Evolutionary conservation across 345 rosid species (phyloP).

Genomic region (thale cress (Arabidopsis thaliana)): TAIR10.1 NC_003076.8:18906001-18906500

Average conservation of each 20-base stretch:
- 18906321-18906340: slow-evolving; percentile 58
- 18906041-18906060: slow-evolving; percentile 68
- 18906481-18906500: slow-evolving; percentile 62
- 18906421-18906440: slow-evolving; percentile 43
- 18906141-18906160: slow-evolving; percentile 93
- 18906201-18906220: slow-evolving; percentile 46
- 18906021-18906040: slow-evolving; percentile 96
- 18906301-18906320: slow-evolving; percentile 79
- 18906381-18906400: slow-evolving; percentile 45
- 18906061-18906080: slow-evolving; percentile 64
- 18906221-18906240: background rate
- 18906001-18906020: slow-evolving; percentile 90
- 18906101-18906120: slow-evolving; percentile 85
- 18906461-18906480: slow-evolving; percentile 45
- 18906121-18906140: slow-evolving; percentile 74
- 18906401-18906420: slow-evolving; percentile 62
- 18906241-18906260: background rate
- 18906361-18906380: slow-evolving; percentile 51
- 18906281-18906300: slow-evolving; percentile 76
- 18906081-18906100: slow-evolving; percentile 78
- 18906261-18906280: background rate
- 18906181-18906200: slow-evolving; percentile 56
- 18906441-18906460: slow-evolving; percentile 26
- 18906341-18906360: slow-evolving; percentile 50
- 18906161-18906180: slow-evolving; percentile 56